Percentiles rank a stretch among this genome's conserved stretches.
Conservation (phyloP, 169 alveolate genomes). For the Cryptosporidium felis region DNA sequence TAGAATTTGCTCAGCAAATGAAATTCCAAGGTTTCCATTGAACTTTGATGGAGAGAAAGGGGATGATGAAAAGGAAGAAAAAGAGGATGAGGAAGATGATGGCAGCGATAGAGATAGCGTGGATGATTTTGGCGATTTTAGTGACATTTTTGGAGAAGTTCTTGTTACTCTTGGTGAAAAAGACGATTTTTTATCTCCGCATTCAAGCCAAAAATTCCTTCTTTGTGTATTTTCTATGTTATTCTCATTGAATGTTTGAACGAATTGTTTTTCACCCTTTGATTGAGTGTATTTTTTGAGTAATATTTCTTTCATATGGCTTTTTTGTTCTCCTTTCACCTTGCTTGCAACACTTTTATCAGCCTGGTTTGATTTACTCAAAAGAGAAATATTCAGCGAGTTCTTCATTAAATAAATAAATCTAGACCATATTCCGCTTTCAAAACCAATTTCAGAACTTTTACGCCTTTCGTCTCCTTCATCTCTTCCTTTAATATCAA, state of each 20-base stretch:
- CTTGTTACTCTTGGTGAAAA: conserved; percentile 12
- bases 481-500: conserved; percentile 32
- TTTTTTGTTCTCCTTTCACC: neutral
- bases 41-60: neutral
- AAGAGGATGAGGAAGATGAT: neutral
- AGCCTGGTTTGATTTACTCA: neutral
- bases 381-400: conserved; percentile 22
- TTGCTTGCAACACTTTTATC: neutral
- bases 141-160: neutral
- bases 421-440: conserved; percentile 56
- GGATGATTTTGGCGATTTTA: neutral
- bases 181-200: neutral
- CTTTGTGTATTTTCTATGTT: neutral
- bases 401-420: conserved; percentile 52
- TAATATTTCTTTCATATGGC: conserved; percentile 30
- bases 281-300: neutral
- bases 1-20: conserved; percentile 68
- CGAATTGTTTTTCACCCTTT: neutral
- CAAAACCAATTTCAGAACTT: conserved; percentile 15
- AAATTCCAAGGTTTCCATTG: conserved; percentile 43
- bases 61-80: neutral
- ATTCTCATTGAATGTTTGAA: neutral
- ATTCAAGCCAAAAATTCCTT: neutral
- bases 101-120: neutral
- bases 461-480: neutral